These are phyloP conservation scores for Blastomyces percursus DNA, from an alignment of 2,329 filamentous ascomycete genomes.

Conservation along the genomic window DNA sequence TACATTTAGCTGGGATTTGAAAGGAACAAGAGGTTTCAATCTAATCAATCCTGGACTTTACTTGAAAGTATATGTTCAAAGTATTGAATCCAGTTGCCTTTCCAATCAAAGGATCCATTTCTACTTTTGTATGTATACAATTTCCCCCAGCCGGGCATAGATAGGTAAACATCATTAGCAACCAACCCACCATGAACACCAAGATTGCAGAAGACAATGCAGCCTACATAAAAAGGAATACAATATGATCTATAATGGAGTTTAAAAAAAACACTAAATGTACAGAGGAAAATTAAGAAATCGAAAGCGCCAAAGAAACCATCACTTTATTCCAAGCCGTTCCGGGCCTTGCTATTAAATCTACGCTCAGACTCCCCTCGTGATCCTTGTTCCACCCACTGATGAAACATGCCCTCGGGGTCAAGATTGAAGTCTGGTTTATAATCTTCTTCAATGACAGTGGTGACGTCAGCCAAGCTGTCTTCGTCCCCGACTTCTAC, in stretches of 20 bases:
- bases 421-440: background rate
- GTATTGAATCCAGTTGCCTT: background rate
- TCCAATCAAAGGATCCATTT: background rate
- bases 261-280: background rate
- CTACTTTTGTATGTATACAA: background rate
- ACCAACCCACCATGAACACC: background rate
- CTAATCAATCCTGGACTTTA: too few relatives aligned
- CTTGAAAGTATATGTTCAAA: too few relatives aligned
- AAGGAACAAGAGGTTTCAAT: too few relatives aligned
- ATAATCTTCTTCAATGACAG: background rate
- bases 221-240: background rate
- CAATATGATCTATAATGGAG: background rate
- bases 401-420: background rate
- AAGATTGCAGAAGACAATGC: background rate
- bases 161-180: background rate
- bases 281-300: background rate
- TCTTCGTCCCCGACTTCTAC: background rate
- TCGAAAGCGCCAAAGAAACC: background rate
- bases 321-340: background rate
- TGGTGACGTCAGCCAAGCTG: background rate
- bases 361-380: background rate
- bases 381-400: background rate
- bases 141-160: background rate
- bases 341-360: background rate
- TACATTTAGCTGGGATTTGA: too few relatives aligned